Evolutionary conservation across 1,139 yeast species (phyloP), one percentile per base, ranked within the genome.

Genomic region (Saccharomyces hybrid): DNA sequence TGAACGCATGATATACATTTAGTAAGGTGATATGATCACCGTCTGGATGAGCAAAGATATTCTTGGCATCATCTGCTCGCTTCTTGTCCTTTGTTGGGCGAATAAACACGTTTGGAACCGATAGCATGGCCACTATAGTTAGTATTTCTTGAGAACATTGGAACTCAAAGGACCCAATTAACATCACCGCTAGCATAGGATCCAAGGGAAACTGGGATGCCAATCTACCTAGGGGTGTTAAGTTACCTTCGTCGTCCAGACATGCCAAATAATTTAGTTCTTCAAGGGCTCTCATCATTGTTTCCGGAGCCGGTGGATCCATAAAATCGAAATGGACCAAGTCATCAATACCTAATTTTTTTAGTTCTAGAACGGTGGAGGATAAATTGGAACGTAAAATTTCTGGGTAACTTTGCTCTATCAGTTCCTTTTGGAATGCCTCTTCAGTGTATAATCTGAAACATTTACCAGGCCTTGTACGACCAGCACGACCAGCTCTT

Each of bases 231-330:
- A 93, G 76, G 0, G 93, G 79, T 0, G 99, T 93, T 63, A 93
- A 75, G 56, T 86, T 86, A 57, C 99, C 99, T 51, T 89, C 95
- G 68, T 93, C 97, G 60, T 90, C 89, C 56, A 93, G 78, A 74
- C 98, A 93, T 28, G 85, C 84, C 58, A 93, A 77, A 69, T 89
- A 93, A 68, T 93, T 91, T 67, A 93, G 79, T 71, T 93, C 99
- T 72, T 93, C 99, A 62, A 93, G 76, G 0, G 99, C 98, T 70
- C 98, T 81, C 98, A 93, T 91, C 99, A 93, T 93, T 7, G 99
- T 93, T 72, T 93, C 99, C 4, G 98, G 98, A 1, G 99, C 98
- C n/a, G 99, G 99, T 7, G 99, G 98, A 68, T 93, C 99, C 97
- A 93, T 93, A 67, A 93, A 93, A 71, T 93, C 99, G 69, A 93